Conservation (phyloP, 441 rosid species). For the Bruguiera hainesii region DNA sequence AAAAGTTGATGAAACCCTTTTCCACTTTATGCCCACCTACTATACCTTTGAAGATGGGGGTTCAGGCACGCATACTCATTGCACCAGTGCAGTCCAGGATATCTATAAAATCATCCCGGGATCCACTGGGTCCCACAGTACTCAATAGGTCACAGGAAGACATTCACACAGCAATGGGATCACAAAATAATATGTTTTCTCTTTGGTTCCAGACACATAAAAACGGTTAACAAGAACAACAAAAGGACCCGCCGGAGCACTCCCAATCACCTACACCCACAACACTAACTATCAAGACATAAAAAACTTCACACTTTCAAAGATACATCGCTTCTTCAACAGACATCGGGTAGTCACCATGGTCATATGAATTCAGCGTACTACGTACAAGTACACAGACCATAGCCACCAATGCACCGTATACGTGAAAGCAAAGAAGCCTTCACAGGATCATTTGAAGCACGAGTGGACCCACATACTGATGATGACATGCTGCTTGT, state of each 20-base stretch:
- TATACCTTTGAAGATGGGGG: too few species aligned
- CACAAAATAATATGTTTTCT: slow-evolving; percentile 12
- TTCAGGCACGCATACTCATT: too few species aligned
- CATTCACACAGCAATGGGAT: slow-evolving; percentile 8
- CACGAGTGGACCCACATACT: not conserved
- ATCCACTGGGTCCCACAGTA: slow-evolving; percentile 10
- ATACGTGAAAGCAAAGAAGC: not conserved
- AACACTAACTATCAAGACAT: too few species aligned
- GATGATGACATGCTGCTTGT: not conserved
- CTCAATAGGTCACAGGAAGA: slow-evolving; percentile 2
- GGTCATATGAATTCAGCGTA: too few species aligned
- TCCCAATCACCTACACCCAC: too few species aligned
- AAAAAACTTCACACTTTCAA: too few species aligned
- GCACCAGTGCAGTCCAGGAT: too few species aligned
- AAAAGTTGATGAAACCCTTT: not conserved
- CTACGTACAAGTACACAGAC: not conserved
- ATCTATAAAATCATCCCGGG: not conserved
- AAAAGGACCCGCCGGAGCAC: not conserved
- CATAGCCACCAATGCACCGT: not conserved
- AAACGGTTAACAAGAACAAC: not conserved
- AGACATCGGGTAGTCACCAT: too few species aligned
- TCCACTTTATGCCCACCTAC: too few species aligned
- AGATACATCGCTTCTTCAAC: too few species aligned
- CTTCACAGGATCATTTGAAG: not conserved
- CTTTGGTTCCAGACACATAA: not conserved